These are phyloP conservation scores for Ceratonia siliqua DNA, from an alignment of 306 rosid species.

Conservation along the genomic window DNA sequence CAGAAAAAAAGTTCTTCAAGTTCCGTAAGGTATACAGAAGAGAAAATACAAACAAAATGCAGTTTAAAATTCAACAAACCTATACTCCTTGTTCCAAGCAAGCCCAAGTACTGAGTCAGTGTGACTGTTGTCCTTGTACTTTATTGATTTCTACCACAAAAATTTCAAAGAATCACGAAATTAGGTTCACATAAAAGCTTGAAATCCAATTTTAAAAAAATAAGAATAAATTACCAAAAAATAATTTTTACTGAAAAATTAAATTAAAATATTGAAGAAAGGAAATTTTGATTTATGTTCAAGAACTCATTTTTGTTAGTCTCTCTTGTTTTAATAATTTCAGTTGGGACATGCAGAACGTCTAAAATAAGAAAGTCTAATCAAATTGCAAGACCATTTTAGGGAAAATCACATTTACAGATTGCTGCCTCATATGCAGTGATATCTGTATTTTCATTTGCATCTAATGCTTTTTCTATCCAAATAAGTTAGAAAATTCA, in stretches of 20 bases:
- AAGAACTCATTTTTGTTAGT: background rate
- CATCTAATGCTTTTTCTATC: background rate
- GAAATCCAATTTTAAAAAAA: background rate
- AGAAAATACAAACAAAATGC: constrained; percentile 25
- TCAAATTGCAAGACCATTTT: constrained; percentile 15
- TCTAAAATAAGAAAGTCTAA: background rate
- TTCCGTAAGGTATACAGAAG: constrained; percentile 17
- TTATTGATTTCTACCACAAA: constrained; percentile 53
- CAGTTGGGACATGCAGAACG: background rate
- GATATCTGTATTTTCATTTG: constrained; percentile 17
- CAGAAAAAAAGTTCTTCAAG: background rate
- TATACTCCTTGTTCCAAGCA: constrained; percentile 92
- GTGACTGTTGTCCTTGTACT: constrained; percentile 85
- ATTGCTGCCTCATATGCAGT: background rate
- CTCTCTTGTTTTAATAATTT: background rate
- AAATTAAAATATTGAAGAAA: background rate
- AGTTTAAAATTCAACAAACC: constrained; percentile 45
- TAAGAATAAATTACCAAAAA: background rate
- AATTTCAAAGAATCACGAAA: constrained; percentile 35
- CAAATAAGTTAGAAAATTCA: background rate
- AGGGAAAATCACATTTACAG: background rate
- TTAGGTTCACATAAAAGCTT: constrained; percentile 2
- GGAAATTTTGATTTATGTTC: background rate
- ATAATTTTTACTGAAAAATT: background rate
- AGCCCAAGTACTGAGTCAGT: constrained; percentile 87